phyloP scores from a whole-genome alignment of 2,329 filamentous ascomycete genomes.

The Aspergillus flavus region DNA sequence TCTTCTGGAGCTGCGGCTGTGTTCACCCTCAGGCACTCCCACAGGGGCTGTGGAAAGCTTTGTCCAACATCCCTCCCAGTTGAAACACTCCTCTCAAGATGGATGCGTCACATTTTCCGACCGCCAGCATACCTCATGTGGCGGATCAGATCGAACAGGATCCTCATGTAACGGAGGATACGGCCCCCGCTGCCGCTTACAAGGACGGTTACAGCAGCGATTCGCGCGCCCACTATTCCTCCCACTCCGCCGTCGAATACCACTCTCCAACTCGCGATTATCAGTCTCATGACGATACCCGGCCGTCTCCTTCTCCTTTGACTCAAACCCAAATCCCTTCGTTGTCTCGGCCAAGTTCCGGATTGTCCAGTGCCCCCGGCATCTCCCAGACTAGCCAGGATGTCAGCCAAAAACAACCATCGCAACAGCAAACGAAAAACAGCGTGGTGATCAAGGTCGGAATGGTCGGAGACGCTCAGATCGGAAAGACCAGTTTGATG shows the following conservation, averaged over 20 bases:
- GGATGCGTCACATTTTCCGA: slow-evolving; percentile 30
- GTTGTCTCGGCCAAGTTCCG: slow-evolving; percentile 52
- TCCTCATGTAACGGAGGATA: slow-evolving; percentile 40
- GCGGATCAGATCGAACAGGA: slow-evolving; percentile 23
- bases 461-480: slow-evolving; percentile 99
- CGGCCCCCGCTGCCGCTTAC: slow-evolving; percentile 25
- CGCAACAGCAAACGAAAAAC: slow-evolving; percentile 48
- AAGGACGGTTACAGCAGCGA: slow-evolving; percentile 47
- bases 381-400: slow-evolving; percentile 55
- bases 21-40: slow-evolving; percentile 18
- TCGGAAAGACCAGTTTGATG: slow-evolving; percentile 98
- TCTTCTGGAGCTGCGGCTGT: slow-evolving; percentile 21
- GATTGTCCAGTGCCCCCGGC: slow-evolving; percentile 49
- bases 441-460: slow-evolving; percentile 98
- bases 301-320: slow-evolving; percentile 43
- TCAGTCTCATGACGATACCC: slow-evolving; percentile 50
- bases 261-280: slow-evolving; percentile 40
- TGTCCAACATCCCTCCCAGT: background rate
- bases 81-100: slow-evolving; percentile 20
- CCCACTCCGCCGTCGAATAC: slow-evolving; percentile 40
- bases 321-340: slow-evolving; percentile 44
- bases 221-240: slow-evolving; percentile 52
- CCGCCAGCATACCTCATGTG: slow-evolving; percentile 23
- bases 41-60: slow-evolving; percentile 8
- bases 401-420: slow-evolving; percentile 47